Percentiles rank a stretch among this genome's conserved stretches.
phyloP scores from a whole-genome alignment of 1,284 basidiomycete species.

The Xanthoconium separans region DNA sequence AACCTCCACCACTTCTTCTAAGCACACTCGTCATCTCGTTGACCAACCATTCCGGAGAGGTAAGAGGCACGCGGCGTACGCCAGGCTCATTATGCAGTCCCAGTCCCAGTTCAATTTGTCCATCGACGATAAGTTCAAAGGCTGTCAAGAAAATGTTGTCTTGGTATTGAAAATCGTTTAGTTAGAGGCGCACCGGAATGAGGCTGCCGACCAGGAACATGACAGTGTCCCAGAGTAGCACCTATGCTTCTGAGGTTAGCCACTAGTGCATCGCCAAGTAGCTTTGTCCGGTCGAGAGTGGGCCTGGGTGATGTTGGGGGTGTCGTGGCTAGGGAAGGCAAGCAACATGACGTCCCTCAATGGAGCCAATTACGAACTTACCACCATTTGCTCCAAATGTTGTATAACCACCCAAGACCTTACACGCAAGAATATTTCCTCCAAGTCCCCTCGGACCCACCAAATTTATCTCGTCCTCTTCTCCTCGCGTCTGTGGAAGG shows the following conservation, averaged over 20 bases:
- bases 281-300: constrained; percentile 32
- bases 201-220: constrained; percentile 47
- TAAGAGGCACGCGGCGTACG: constrained; percentile 38
- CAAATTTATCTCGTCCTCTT: constrained; percentile 26
- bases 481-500: constrained; percentile 30
- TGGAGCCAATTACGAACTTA: neutral
- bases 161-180: too few relatives aligned
- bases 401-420: constrained; percentile 60
- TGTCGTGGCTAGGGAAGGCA: neutral
- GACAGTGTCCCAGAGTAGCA: constrained; percentile 55
- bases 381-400: constrained; percentile 40
- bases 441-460: constrained; percentile 59
- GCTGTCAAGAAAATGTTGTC: neutral
- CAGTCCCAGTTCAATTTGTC: constrained; percentile 46
- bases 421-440: constrained; percentile 69
- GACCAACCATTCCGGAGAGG: constrained; percentile 32
- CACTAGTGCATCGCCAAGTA: constrained; percentile 46
- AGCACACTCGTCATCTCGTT: constrained; percentile 40
- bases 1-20: constrained; percentile 20
- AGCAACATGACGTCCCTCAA: neutral
- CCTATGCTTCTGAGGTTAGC: constrained; percentile 50
- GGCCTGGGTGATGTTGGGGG: neutral
- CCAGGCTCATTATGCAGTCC: constrained; percentile 62
- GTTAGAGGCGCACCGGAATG: constrained; percentile 14
- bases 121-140: constrained; percentile 10